Evolutionary conservation across 495 filamentous ascomycete genomes (phyloP).

Genomic region (Parmelia sp.): DNA sequence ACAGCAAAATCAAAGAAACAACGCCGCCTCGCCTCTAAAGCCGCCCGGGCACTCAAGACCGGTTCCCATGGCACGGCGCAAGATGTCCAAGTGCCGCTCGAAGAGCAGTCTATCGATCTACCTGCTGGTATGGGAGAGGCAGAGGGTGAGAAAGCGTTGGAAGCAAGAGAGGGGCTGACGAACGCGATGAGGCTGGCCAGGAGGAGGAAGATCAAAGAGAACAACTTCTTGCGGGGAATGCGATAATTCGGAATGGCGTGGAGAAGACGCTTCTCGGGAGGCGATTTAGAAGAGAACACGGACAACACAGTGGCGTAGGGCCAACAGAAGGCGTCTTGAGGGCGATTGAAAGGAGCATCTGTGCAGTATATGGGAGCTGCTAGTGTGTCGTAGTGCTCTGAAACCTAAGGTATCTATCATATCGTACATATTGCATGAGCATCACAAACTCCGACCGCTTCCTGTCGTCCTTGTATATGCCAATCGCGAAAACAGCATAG

Average conservation of each 20-base stretch:
- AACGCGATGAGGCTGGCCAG: slow-evolving; percentile 55
- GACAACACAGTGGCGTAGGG: no score
- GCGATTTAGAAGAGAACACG: background rate
- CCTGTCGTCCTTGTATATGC: no score
- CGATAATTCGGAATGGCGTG: slow-evolving; percentile 29
- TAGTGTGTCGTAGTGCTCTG: background rate
- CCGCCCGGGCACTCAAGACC: slow-evolving; percentile 49
- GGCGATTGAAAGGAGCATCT: no score
- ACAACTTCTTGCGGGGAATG: slow-evolving; percentile 85
- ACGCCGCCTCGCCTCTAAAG: slow-evolving; percentile 59
- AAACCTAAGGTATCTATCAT: no score
- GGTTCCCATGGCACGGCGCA: slow-evolving; percentile 39
- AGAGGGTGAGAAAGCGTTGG: slow-evolving; percentile 31
- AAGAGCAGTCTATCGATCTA: slow-evolving; percentile 79
- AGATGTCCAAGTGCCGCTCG: slow-evolving; percentile 65
- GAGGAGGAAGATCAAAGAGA: slow-evolving; percentile 78
- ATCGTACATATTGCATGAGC: no score
- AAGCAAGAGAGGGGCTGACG: slow-evolving; percentile 37
- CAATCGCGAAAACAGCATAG: no score
- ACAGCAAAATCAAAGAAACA: slow-evolving; percentile 76
- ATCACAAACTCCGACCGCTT: no score
- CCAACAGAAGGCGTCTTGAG: no score
- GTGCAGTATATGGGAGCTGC: background rate
- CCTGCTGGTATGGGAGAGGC: slow-evolving; percentile 42
- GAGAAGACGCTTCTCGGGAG: background rate